Conservation (phyloP, 345 rosid genomes). For the Laguncularia racemosa region DNA sequence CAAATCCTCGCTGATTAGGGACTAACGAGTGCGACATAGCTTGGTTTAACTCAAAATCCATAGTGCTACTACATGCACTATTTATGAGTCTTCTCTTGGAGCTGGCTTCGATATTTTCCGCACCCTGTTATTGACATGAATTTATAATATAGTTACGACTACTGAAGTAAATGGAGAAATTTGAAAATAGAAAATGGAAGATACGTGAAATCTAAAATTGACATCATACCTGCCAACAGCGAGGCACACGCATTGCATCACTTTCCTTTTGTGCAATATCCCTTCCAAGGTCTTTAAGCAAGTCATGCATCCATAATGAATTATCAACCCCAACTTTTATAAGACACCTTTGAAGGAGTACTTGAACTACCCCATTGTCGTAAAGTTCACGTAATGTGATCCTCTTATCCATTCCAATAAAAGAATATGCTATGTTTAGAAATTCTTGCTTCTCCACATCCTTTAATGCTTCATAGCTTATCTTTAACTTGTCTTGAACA, state of each 20-base stretch:
- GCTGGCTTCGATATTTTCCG: too few species aligned
- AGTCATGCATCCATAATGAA: constrained; percentile 5
- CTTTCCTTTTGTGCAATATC: neutral
- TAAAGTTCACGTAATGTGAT: neutral
- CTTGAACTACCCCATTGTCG: neutral
- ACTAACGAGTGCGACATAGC: too few species aligned
- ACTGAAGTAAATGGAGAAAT: too few species aligned
- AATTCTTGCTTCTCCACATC: neutral
- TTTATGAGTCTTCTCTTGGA: too few species aligned
- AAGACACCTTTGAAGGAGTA: constrained; percentile 2
- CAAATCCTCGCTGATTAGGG: too few species aligned
- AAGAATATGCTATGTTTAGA: constrained; percentile 6
- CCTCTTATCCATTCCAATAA: constrained; percentile 1
- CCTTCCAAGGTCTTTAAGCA: constrained; percentile 5
- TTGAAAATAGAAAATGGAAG: too few species aligned
- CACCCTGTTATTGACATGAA: too few species aligned
- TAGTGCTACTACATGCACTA: too few species aligned
- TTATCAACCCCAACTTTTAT: constrained; percentile 6
- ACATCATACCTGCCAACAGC: too few species aligned
- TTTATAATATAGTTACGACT: too few species aligned
- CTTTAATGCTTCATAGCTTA: constrained; percentile 5
- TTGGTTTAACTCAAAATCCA: too few species aligned
- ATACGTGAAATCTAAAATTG: too few species aligned
- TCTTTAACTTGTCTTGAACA: neutral
- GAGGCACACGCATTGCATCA: neutral